These are phyloP conservation scores for Citrullus amarus DNA, from an alignment of 306 rosid species.

Conservation along the genomic window DNA sequence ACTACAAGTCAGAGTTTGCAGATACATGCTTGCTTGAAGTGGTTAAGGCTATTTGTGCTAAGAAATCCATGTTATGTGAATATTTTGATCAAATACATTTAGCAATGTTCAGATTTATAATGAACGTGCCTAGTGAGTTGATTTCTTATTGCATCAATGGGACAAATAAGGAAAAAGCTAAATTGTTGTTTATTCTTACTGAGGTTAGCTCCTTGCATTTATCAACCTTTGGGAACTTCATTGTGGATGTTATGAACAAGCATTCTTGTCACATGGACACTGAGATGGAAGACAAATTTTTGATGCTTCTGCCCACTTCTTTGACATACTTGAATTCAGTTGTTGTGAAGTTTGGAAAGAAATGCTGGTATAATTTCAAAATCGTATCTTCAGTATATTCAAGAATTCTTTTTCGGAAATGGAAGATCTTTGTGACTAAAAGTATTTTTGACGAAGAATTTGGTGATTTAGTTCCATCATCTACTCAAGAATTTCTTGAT, in stretches of 20 bases:
- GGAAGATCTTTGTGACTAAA: conserved; percentile 52
- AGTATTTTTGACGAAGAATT: conserved; percentile 59
- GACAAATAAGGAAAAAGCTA: conserved; percentile 40
- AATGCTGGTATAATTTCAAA: conserved; percentile 22
- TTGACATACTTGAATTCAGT: conserved; percentile 43
- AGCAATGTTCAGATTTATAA: conserved; percentile 40
- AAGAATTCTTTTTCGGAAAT: conserved; percentile 41
- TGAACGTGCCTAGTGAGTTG: conserved; percentile 41
- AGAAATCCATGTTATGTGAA: conserved; percentile 31
- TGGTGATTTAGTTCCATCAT: conserved; percentile 42
- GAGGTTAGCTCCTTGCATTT: conserved; percentile 64
- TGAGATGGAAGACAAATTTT: conserved; percentile 23
- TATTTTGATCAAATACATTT: conserved; percentile 43
- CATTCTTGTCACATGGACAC: conserved; percentile 19
- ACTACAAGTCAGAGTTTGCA: conserved; percentile 36
- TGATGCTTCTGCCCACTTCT: conserved; percentile 66
- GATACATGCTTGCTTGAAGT: conserved; percentile 70
- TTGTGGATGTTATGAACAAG: conserved; percentile 31
- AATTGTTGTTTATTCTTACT: conserved; percentile 49
- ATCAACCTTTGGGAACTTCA: conserved; percentile 55
- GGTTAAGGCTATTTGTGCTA: conserved; percentile 34
- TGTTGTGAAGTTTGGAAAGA: conserved; percentile 33
- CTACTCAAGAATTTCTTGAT: conserved; percentile 42
- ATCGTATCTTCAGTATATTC: conserved; percentile 41
- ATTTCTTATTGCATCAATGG: conserved; percentile 39